Conservation (phyloP, 2,329 filamentous ascomycete genomes). For the Ceratocystis colombiana region DNA sequence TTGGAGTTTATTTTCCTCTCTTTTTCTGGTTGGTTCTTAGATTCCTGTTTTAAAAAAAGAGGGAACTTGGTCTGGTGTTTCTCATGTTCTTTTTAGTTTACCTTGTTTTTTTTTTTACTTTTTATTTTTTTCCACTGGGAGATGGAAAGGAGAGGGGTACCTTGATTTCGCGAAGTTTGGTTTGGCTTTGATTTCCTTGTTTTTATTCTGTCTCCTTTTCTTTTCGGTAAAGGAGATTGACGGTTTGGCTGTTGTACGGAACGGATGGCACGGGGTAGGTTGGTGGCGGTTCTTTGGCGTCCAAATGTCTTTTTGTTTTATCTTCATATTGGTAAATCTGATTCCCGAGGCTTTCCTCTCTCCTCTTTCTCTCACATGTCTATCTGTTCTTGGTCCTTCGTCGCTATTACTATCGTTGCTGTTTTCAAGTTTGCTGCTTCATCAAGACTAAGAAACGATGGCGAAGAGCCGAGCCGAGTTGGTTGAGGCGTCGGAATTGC, state of each 20-base stretch:
- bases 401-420: not conserved
- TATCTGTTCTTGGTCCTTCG: not conserved
- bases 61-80: constrained; percentile 12
- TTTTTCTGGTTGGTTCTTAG: constrained; percentile 13
- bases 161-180: no score
- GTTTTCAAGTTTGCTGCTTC: not conserved
- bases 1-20: not conserved
- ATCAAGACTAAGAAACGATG: not conserved
- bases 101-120: not conserved
- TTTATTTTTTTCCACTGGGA: not conserved
- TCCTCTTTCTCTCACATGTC: constrained; percentile 4
- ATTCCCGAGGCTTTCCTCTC: constrained; percentile 13
- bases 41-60: constrained; percentile 14
- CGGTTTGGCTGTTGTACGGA: constrained; percentile 4
- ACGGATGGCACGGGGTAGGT: not conserved
- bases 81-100: not conserved
- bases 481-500: no score
- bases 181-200: not conserved
- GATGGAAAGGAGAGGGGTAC: not conserved
- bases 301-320: constrained; percentile 14
- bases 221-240: not conserved
- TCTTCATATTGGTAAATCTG: constrained; percentile 4
- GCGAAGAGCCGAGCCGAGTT: no score
- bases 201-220: constrained; percentile 16
- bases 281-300: constrained; percentile 13